Evolutionary conservation across 208 protist species (phyloP).

Genomic region (Trypanosomatidae sp.): DNA sequence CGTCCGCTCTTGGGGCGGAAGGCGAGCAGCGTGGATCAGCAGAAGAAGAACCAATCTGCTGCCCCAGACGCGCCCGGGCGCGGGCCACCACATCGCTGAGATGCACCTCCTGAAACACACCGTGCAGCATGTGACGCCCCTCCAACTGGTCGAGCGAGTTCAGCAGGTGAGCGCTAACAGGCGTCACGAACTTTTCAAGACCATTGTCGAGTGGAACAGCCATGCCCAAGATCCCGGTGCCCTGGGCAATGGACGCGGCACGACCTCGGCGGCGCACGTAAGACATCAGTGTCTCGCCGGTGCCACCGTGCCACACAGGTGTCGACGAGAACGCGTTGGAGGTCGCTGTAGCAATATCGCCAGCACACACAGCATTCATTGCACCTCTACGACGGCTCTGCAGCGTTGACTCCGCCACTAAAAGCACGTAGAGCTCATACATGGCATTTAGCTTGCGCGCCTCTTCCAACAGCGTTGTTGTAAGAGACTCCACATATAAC

Average conservation of each 20-base stretch:
- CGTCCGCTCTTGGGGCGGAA: not conserved
- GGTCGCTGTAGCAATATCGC: not conserved
- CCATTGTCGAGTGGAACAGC: constrained; percentile 9
- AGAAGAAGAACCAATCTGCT: not conserved
- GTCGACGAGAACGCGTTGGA: constrained; percentile 4
- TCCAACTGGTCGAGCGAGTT: constrained; percentile 25
- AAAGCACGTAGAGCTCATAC: constrained; percentile 20
- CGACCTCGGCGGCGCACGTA: constrained; percentile 20
- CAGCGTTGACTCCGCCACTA: constrained; percentile 16
- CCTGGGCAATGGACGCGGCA: constrained; percentile 1
- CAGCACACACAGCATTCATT: not conserved
- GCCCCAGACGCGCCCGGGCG: constrained; percentile 6
- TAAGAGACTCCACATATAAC: constrained; percentile 27
- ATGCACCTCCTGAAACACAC: constrained; percentile 24
- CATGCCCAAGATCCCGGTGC: constrained; percentile 7
- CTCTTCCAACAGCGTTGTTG: constrained; percentile 27
- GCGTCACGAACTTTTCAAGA: constrained; percentile 22
- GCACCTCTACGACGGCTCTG: constrained; percentile 1
- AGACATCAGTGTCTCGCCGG: constrained; percentile 13
- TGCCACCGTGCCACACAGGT: constrained; percentile 15
- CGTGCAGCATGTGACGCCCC: constrained; percentile 25
- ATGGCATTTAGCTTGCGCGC: constrained; percentile 26
- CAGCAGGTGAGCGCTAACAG: constrained; percentile 23
- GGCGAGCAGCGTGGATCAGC: not conserved
- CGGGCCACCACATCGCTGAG: constrained; percentile 34